Evolutionary conservation across 2,329 filamentous ascomycete genomes (phyloP), one percentile per base, ranked within the genome.

Genomic region (Uncinocarpus reesii): DNA sequence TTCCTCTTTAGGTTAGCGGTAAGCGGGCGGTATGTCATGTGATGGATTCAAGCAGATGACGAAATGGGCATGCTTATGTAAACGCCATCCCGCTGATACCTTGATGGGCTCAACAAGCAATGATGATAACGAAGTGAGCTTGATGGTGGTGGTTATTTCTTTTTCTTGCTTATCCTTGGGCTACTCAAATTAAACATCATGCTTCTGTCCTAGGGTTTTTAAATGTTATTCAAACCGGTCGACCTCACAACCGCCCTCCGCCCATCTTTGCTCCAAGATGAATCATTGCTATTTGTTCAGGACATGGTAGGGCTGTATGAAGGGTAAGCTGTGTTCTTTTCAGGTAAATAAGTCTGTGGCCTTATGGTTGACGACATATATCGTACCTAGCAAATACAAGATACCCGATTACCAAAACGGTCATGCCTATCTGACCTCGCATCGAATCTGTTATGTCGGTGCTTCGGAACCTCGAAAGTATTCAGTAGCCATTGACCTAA

Each of bases 271-370:
- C 78, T 94, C 57, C 84, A 87, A 62, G 92, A 95, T 74, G 92
- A 98, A 77, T 84, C 86, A 58, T 75, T 96, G 47, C 77, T 98
- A 52, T 96, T 95, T 70, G 90, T 98, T 50, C 90, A 96, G 72
- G 89, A 96, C 75, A 89, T 87, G 66, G 89, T 98, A 60, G 92
- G 92, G 57, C 75, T 98, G 53, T 98, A 98, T 71, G 87, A 96
- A 76, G 92, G 92, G 88, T 94, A 76, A 70, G 81, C 31, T 37
- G n/a, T 35, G 10, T 7, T 16, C 18, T 29, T 24, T 21, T 16
- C 4, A 24, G 42, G 32, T 11, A 8, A 15, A 3, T n/a, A 44
- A 45, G 31, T 16, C 15, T 38, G 3, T 23, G 51, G 31, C 58
- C 43, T 15, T 32, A 16, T 7, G 5, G 16, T 21, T n/a, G 15